These are phyloP conservation scores for Tubosaeta sp. DNA, from an alignment of 768 basidiomycete genomes.

Conservation along the genomic window DNA sequence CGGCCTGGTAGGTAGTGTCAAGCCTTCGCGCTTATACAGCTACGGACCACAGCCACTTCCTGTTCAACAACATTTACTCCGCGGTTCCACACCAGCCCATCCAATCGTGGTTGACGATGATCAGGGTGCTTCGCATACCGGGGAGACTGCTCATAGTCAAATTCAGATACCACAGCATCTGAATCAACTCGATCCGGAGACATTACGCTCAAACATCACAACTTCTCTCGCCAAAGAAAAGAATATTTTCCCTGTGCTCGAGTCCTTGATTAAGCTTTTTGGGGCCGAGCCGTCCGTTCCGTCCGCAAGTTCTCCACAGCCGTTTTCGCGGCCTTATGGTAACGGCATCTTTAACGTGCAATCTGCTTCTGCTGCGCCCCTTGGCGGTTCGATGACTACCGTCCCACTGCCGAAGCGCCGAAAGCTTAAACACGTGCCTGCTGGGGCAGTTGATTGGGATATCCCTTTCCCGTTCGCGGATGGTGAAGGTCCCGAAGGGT, in stretches of 20 bases:
- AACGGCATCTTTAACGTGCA: conserved; percentile 4
- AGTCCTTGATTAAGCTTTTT: conserved; percentile 57
- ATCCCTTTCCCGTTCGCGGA: conserved; percentile 71
- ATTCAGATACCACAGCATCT: conserved; percentile 12
- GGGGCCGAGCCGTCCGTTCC: conserved; percentile 30
- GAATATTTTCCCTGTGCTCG: conserved; percentile 63
- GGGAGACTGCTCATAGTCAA: background rate
- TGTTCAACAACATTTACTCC: conserved; percentile 37
- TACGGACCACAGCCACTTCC: background rate
- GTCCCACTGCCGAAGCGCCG: conserved; percentile 49
- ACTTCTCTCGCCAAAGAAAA: conserved; percentile 56
- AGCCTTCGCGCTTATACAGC: conserved; percentile 38
- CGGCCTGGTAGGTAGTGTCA: conserved; percentile 63
- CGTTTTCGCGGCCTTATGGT: conserved; percentile 21
- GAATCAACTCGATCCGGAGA: conserved; percentile 35
- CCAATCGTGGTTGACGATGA: conserved; percentile 73
- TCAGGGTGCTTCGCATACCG: conserved; percentile 28
- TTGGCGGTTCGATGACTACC: background rate
- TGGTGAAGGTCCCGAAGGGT: conserved; percentile 69
- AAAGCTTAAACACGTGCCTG: conserved; percentile 64
- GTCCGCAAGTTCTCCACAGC: conserved; percentile 2
- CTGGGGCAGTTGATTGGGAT: conserved; percentile 80
- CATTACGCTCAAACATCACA: conserved; percentile 56
- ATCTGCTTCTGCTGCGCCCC: background rate
- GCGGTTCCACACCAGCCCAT: conserved; percentile 54